These are phyloP conservation scores for Butyriboletus appendiculatus DNA, from an alignment of 1,284 basidiomycete genomes.

Conservation along the genomic window DNA sequence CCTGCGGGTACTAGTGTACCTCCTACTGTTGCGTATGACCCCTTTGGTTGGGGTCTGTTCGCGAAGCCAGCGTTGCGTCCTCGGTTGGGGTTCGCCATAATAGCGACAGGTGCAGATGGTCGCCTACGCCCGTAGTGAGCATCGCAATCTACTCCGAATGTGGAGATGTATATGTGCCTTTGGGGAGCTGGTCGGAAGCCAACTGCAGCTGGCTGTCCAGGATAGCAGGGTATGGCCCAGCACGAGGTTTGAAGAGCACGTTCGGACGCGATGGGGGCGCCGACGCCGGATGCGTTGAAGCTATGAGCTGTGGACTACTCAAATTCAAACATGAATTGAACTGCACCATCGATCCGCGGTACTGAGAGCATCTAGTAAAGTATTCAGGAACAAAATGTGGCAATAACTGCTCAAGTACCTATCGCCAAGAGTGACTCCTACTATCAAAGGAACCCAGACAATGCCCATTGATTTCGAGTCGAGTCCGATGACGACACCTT, in stretches of 20 bases:
- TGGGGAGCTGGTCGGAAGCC: constrained; percentile 56
- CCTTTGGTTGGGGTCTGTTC: constrained; percentile 6
- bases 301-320: constrained; percentile 78
- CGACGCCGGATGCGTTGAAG: constrained; percentile 61
- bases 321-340: constrained; percentile 88
- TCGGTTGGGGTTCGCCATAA: constrained; percentile 53
- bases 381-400: background rate
- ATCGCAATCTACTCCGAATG: background rate
- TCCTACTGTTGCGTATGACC: constrained; percentile 10
- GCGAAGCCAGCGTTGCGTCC: constrained; percentile 32
- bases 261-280: constrained; percentile 40
- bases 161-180: constrained; percentile 7
- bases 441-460: too few relatives aligned
- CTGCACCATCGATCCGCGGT: constrained; percentile 84
- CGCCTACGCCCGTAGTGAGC: constrained; percentile 24
- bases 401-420: constrained; percentile 47
- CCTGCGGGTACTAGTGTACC: background rate
- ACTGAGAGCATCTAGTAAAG: constrained; percentile 74
- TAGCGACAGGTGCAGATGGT: constrained; percentile 43
- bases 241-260: constrained; percentile 62
- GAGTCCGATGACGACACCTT: constrained; percentile 93
- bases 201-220: constrained; percentile 53
- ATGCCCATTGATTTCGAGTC: constrained; percentile 87
- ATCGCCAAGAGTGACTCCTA: constrained; percentile 73
- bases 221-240: constrained; percentile 65